Base-by-base conservation (phyloP, 2,329 filamentous ascomycete genomes). In the Verticillium longisporum region DNA sequence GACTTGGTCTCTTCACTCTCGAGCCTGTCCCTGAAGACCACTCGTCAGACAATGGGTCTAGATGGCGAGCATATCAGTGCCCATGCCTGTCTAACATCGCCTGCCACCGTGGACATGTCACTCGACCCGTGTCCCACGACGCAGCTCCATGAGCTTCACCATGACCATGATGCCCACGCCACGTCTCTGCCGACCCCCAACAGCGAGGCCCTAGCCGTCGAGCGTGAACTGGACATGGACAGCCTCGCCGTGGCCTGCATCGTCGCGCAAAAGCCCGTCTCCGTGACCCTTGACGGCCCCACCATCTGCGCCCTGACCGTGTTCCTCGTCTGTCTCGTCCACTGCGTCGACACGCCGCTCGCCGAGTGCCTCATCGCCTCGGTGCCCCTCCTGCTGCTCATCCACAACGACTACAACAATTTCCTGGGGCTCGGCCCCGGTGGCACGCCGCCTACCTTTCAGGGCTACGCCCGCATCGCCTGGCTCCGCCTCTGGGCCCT, bases 351-450 rank as follows among this genome's bases (percentile, higher is more conserved):
- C 36, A 75, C 79, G 4, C 71, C 72, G n/a, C 66, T 80, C 21
- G 77, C 82, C 50, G 78, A 83, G 65, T 69, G 77, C 57, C 68
- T 86, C 57, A 76, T 87, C 58, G 70, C 80, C 21, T 66, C 82
- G n/a, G 71, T 80, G 7, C 83, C 83, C 1, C 56, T 79, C 32
- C 64, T 77, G 34, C 71, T 84, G 6, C 77, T 83, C 62, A 74
- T 90, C 67, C 84, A 86, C 69, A 84, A 86, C 69, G 90, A 94
- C 77, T 95, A 92, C 74, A 77, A 80, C 59, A 88, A 88, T 71
- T 95, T 92, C 74, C 77, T 94, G 65, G 83, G 83, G 45, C 85
- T 96, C 21, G 91, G 91, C 0, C 91, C 90, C 0, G 91, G 91
- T 31, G 91, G 91, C 62, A 94, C 90, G 0, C 90, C 91, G 0